phyloP scores from a whole-genome alignment of 306 rosid genomes.

The Notholithocarpus densiflorus region DNA sequence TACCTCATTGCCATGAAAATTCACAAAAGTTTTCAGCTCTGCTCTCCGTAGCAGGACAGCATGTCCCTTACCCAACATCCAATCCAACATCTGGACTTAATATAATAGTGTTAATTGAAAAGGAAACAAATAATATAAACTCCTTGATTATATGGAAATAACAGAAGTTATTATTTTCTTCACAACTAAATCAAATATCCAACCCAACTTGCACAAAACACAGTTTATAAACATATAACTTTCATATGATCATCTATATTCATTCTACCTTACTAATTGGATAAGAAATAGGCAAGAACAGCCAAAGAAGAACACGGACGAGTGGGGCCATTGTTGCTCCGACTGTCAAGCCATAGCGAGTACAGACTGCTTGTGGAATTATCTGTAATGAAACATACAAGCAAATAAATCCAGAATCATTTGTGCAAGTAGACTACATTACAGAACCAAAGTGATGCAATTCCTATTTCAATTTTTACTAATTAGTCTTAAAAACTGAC shows the following conservation, averaged over 20 bases:
- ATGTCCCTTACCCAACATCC: slow-evolving; percentile 98
- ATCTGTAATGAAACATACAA: slow-evolving; percentile 46
- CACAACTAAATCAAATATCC: background rate
- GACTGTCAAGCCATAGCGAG: slow-evolving; percentile 80
- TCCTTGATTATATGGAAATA: background rate
- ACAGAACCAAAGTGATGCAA: slow-evolving; percentile 1
- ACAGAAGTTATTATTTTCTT: background rate
- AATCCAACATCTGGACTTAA: slow-evolving; percentile 72
- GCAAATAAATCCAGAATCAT: background rate
- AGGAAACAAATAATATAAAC: background rate
- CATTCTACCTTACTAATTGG: slow-evolving; percentile 86
- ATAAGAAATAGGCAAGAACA: slow-evolving; percentile 78
- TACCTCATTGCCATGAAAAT: slow-evolving; percentile 99
- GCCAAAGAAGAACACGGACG: slow-evolving; percentile 74
- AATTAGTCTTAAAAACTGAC: too few species aligned
- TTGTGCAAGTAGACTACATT: slow-evolving; percentile 6
- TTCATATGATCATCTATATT: background rate
- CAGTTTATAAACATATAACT: background rate
- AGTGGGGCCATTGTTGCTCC: slow-evolving; percentile 91
- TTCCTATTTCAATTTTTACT: too few species aligned
- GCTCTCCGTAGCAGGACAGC: slow-evolving; percentile 92
- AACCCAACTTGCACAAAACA: slow-evolving; percentile 2
- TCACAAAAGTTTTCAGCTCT: slow-evolving; percentile 92
- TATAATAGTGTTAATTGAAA: background rate
- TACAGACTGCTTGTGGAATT: slow-evolving; percentile 93